Evolutionary conservation across 352 stramenopile genomes (phyloP).

Genomic region (Globisporangium alternatum): DNA sequence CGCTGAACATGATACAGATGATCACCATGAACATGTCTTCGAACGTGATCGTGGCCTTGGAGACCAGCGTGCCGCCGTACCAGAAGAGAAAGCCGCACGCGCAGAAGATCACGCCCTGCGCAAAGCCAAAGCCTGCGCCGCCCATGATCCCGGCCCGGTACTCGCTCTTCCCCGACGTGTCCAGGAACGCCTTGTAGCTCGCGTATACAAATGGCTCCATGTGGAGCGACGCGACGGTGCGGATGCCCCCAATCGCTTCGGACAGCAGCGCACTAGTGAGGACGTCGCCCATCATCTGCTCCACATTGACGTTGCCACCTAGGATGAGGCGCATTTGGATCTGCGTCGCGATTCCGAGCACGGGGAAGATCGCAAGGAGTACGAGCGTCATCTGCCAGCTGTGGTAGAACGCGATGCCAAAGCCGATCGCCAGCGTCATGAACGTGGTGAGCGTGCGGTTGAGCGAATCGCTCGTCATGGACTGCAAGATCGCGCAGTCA

Average conservation of each 20-base stretch:
- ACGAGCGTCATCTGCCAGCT: constrained; percentile 58
- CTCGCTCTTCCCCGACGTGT: constrained; percentile 31
- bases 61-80: constrained; percentile 55
- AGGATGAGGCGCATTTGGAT: constrained; percentile 36
- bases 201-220: constrained; percentile 39
- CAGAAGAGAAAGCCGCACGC: constrained; percentile 74
- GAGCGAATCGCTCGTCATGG: constrained; percentile 65
- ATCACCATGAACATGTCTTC: constrained; percentile 71
- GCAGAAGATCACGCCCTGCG: constrained; percentile 65
- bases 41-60: constrained; percentile 54
- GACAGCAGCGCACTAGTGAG: constrained; percentile 33
- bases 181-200: constrained; percentile 34
- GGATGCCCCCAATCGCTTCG: constrained; percentile 48
- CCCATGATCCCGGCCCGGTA: constrained; percentile 46
- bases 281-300: constrained; percentile 36
- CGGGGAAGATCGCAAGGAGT: constrained; percentile 23
- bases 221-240: constrained; percentile 59
- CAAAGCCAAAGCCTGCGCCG: constrained; percentile 65
- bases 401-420: constrained; percentile 43
- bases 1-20: constrained; percentile 62
- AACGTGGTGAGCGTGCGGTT: constrained; percentile 43
- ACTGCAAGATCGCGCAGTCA: constrained; percentile 71
- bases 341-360: constrained; percentile 29
- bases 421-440: constrained; percentile 47
- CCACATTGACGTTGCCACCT: constrained; percentile 26